These are phyloP conservation scores for Sarocladium brachiariae DNA, from an alignment of 2,329 filamentous ascomycete genomes.

Conservation along the genomic window DNA sequence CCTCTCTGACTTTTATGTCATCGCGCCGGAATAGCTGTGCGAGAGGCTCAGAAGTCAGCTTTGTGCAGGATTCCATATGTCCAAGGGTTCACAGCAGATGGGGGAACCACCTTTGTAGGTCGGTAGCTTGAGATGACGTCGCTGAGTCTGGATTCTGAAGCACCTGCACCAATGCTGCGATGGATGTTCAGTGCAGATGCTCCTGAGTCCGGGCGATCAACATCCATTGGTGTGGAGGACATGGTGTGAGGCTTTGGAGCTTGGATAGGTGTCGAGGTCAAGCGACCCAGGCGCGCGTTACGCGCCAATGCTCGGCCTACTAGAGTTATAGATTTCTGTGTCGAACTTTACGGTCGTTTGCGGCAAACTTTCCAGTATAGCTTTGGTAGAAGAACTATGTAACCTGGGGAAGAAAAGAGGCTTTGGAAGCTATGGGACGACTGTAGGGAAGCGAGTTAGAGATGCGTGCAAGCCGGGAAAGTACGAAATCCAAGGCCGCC, in stretches of 20 bases:
- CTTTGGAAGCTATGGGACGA: too few relatives aligned
- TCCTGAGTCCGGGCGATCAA: conserved; percentile 39
- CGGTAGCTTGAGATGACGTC: conserved; percentile 74
- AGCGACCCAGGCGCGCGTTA: background rate
- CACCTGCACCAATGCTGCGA: conserved; percentile 35
- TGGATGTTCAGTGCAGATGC: conserved; percentile 42
- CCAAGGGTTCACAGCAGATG: background rate
- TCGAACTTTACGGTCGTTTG: too few relatives aligned
- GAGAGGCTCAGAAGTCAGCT: background rate
- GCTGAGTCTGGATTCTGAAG: conserved; percentile 58
- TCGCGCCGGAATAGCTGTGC: conserved; percentile 50
- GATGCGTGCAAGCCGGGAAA: too few relatives aligned
- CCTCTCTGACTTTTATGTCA: conserved; percentile 39
- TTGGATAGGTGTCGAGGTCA: conserved; percentile 6
- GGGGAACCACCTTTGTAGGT: conserved; percentile 62
- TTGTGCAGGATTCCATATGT: background rate
- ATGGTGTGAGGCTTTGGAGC: background rate
- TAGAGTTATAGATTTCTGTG: too few relatives aligned
- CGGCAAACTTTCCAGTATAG: too few relatives aligned
- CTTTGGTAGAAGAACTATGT: too few relatives aligned
- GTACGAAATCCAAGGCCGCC: too few relatives aligned
- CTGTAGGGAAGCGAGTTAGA: too few relatives aligned
- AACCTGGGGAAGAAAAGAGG: too few relatives aligned
- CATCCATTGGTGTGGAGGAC: conserved; percentile 47
- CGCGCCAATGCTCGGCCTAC: background rate